These are phyloP conservation scores for Oenanthe javanica DNA, from an alignment of 140 eudicot species.

Conservation along the genomic window DNA sequence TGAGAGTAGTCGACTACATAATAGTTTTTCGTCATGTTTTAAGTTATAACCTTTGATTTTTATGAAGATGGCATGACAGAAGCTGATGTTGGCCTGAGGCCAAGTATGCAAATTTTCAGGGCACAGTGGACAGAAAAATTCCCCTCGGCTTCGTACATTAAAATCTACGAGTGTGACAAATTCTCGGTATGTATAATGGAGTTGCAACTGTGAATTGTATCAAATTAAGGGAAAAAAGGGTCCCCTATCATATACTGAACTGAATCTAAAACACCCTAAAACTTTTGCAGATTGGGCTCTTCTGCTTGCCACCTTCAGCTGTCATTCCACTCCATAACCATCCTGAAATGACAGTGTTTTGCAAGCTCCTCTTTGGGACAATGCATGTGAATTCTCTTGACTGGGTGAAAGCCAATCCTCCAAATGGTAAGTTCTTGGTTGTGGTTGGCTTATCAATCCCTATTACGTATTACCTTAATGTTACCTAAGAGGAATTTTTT, in stretches of 20 bases:
- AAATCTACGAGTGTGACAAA: constrained; percentile 60
- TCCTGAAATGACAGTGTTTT: constrained; percentile 87
- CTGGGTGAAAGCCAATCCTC: constrained; percentile 48
- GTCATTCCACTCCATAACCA: constrained; percentile 87
- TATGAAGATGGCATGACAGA: constrained; percentile 54
- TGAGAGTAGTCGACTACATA: background rate
- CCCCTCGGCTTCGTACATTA: constrained; percentile 61
- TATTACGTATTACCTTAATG: background rate
- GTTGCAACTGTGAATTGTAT: background rate
- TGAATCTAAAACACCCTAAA: background rate
- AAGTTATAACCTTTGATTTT: background rate
- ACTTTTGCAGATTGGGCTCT: constrained; percentile 66
- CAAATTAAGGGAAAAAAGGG: background rate
- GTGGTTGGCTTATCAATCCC: background rate
- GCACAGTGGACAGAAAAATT: constrained; percentile 16
- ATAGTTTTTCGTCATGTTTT: background rate
- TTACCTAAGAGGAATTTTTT: background rate
- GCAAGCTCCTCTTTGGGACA: constrained; percentile 81
- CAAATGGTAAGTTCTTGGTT: constrained; percentile 24
- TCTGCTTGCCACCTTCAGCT: constrained; percentile 79
- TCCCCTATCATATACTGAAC: background rate
- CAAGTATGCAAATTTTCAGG: constrained; percentile 55
- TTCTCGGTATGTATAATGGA: constrained; percentile 53
- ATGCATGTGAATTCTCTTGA: constrained; percentile 85
- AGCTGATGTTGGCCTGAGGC: constrained; percentile 60